phyloP scores from a whole-genome alignment of 441 rosid species.

The Macaranga tanarius region DNA sequence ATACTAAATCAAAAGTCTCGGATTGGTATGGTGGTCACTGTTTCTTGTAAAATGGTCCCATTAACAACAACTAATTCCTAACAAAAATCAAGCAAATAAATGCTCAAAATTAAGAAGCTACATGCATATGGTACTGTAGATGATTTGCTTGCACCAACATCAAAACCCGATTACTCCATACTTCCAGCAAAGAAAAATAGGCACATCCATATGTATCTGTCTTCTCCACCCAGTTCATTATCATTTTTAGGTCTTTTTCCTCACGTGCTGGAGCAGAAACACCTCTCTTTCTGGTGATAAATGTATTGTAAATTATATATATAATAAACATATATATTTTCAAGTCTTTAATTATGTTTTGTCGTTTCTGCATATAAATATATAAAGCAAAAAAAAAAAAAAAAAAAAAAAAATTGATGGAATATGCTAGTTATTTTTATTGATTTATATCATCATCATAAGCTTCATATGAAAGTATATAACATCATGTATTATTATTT shows the following conservation, averaged over 20 bases:
- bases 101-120: too few relatives aligned
- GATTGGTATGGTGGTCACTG: background rate
- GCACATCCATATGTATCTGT: background rate
- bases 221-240: background rate
- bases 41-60: too few relatives aligned
- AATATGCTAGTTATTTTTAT: background rate
- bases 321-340: too few relatives aligned
- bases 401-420: background rate
- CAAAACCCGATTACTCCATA: background rate
- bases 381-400: background rate
- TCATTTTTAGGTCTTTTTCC: background rate
- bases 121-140: too few relatives aligned
- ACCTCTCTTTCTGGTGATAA: background rate
- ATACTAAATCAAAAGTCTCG: too few relatives aligned
- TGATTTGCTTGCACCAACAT: background rate
- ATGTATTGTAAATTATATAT: too few relatives aligned
- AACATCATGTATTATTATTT: background rate
- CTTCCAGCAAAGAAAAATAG: constrained; percentile 2
- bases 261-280: background rate
- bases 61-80: background rate
- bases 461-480: background rate
- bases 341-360: background rate
- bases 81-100: background rate
- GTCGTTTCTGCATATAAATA: background rate
- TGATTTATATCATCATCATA: background rate